Conservation (phyloP, 2,329 filamentous ascomycete genomes). For the Pseudocercospora pini-densiflorae region DNA sequence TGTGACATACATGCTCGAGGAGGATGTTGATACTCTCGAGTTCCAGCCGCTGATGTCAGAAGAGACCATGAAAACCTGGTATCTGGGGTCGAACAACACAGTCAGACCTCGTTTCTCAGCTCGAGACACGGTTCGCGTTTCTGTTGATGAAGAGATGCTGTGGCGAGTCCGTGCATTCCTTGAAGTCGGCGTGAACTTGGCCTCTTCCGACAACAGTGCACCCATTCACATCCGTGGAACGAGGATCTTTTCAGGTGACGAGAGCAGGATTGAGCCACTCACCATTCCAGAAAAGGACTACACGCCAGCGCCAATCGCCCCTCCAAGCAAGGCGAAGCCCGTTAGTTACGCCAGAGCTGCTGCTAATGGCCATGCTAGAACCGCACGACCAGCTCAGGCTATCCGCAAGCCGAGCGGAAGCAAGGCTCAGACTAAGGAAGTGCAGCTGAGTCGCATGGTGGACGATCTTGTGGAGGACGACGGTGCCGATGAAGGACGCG, state of each 20-base stretch:
- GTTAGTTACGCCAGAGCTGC: conserved; percentile 39
- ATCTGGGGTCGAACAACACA: conserved; percentile 46
- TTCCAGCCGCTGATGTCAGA: conserved; percentile 60
- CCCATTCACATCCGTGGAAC: conserved; percentile 30
- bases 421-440: conserved; percentile 41
- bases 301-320: conserved; percentile 45
- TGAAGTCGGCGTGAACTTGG: conserved; percentile 63
- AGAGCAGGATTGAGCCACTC: conserved; percentile 32
- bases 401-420: conserved; percentile 19
- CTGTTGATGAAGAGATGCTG: conserved; percentile 68
- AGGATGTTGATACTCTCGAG: conserved; percentile 69
- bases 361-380: conserved; percentile 30
- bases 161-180: conserved; percentile 67
- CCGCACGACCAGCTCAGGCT: conserved; percentile 20
- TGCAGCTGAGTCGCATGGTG: conserved; percentile 63
- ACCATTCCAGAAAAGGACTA: conserved; percentile 47
- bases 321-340: conserved; percentile 30
- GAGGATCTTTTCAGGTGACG: conserved; percentile 34
- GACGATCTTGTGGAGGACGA: conserved; percentile 58
- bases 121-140: conserved; percentile 54
- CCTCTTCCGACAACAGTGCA: conserved; percentile 51
- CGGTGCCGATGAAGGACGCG: conserved; percentile 22
- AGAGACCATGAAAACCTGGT: conserved; percentile 58
- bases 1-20: conserved; percentile 67
- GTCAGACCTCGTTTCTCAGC: conserved; percentile 60